Conservation (phyloP, 257 asterid species). For the Phtheirospermum japonicum region DNA sequence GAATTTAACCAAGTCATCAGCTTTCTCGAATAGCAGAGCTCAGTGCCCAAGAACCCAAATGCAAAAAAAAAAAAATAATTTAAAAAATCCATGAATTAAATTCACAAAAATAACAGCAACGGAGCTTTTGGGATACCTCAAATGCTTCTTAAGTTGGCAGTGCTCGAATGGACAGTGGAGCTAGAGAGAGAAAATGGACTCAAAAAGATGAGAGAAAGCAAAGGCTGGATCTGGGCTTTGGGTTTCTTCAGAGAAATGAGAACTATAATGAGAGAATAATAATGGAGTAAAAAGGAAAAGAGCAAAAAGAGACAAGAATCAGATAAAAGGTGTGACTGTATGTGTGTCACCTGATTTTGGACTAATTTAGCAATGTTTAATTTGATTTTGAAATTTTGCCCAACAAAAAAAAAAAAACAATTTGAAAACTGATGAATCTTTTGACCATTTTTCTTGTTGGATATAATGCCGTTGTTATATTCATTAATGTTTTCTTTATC, state of each 20-base stretch:
- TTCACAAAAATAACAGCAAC: slow-evolving; percentile 12
- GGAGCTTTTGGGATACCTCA: slow-evolving; percentile 26
- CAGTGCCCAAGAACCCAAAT: slow-evolving; percentile 21
- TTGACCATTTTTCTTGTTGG: slow-evolving; percentile 25
- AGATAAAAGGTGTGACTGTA: slow-evolving; percentile 20
- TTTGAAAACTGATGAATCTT: slow-evolving; percentile 24
- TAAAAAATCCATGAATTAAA: background rate
- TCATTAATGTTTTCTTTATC: no score
- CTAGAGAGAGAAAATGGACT: slow-evolving; percentile 10
- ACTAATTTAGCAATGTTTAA: slow-evolving; percentile 12
- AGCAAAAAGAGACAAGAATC: slow-evolving; percentile 25
- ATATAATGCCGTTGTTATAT: slow-evolving; percentile 13
- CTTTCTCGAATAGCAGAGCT: slow-evolving; percentile 20
- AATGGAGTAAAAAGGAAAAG: slow-evolving; percentile 15
- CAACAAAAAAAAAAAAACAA: slow-evolving; percentile 3
- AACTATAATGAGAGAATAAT: slow-evolving; percentile 28
- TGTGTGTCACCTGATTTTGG: slow-evolving; percentile 7
- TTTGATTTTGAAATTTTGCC: slow-evolving; percentile 18
- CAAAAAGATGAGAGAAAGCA: slow-evolving; percentile 9
- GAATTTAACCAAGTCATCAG: slow-evolving; percentile 24
- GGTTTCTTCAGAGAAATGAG: slow-evolving; percentile 37
- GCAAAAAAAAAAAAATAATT: slow-evolving; percentile 9
- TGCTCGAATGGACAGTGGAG: slow-evolving; percentile 22
- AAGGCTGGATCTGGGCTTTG: slow-evolving; percentile 64
- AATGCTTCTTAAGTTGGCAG: slow-evolving; percentile 22